Conservation (phyloP, 2,329 filamentous ascomycete species). For the Tolypocladium nubicola region DNA sequence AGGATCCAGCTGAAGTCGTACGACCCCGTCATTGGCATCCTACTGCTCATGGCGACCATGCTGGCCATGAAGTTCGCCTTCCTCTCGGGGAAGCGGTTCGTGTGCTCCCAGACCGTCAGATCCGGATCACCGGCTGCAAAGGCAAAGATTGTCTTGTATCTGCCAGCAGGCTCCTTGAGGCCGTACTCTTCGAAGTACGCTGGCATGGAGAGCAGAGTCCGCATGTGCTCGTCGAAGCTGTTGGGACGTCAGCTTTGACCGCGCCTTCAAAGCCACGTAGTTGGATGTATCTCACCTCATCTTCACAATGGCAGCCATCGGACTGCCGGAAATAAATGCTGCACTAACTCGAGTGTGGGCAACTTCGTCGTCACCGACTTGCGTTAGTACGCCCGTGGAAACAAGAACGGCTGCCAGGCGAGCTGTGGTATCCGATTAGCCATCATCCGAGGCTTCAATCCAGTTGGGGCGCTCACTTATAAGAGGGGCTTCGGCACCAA, state of each 20-base stretch:
- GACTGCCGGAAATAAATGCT: background rate
- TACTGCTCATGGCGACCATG: slow-evolving; percentile 14
- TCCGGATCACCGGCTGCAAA: slow-evolving; percentile 17
- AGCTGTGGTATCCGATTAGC: background rate
- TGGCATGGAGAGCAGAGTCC: slow-evolving; percentile 12
- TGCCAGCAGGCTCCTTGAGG: slow-evolving; percentile 16
- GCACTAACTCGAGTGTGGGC: background rate
- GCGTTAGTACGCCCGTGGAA: slow-evolving; percentile 2
- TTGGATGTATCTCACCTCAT: background rate
- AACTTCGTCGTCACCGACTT: background rate
- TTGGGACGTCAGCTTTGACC: background rate
- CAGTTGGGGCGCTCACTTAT: background rate
- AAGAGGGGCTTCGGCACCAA: slow-evolving; percentile 12
- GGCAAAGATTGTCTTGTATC: slow-evolving; percentile 14
- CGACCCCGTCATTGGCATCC: slow-evolving; percentile 12
- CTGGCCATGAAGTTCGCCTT: slow-evolving; percentile 15
- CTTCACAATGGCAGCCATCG: background rate
- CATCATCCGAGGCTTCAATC: background rate
- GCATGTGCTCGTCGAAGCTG: slow-evolving; percentile 16
- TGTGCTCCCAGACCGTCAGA: slow-evolving; percentile 20
- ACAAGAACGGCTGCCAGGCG: slow-evolving; percentile 3
- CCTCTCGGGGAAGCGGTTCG: slow-evolving; percentile 11
- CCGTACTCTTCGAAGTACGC: slow-evolving; percentile 21
- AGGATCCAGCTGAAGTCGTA: slow-evolving; percentile 22
- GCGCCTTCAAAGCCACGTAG: background rate